Conservation (phyloP, 1,284 basidiomycete species). For the Ganoderma leucocontextum region DNA sequence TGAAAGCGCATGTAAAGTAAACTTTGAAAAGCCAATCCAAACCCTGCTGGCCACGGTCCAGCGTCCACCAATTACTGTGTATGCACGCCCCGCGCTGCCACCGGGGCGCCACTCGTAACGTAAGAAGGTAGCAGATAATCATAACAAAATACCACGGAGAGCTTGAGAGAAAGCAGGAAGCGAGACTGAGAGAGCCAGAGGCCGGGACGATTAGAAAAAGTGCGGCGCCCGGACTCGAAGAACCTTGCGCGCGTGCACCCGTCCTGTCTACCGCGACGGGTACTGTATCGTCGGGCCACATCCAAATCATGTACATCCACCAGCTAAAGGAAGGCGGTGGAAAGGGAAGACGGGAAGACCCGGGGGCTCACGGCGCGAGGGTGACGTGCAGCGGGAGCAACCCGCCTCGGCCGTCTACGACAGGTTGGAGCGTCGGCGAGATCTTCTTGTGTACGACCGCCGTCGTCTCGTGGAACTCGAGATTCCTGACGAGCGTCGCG, state of each 20-base stretch:
- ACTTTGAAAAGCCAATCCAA: neutral
- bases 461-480: constrained; percentile 48
- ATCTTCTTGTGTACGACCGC: constrained; percentile 42
- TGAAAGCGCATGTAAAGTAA: constrained; percentile 4
- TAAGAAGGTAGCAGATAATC: constrained; percentile 4
- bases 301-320: neutral
- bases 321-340: neutral
- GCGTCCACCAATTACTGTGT: neutral
- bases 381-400: constrained; percentile 34
- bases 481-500: constrained; percentile 45
- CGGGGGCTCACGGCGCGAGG: constrained; percentile 30
- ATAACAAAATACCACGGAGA: constrained; percentile 4
- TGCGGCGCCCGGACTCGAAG: neutral
- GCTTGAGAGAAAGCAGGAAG: neutral
- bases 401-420: constrained; percentile 43
- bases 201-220: neutral
- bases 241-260: neutral
- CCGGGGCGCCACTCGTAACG: constrained; percentile 7
- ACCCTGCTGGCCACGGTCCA: neutral
- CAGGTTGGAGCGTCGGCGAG: constrained; percentile 48
- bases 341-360: neutral
- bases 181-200: neutral
- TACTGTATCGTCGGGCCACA: neutral
- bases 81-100: constrained; percentile 9
- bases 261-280: neutral